These are phyloP conservation scores for Solanum habrochaites DNA, from an alignment of 257 asterid species.

Conservation along the genomic window DNA sequence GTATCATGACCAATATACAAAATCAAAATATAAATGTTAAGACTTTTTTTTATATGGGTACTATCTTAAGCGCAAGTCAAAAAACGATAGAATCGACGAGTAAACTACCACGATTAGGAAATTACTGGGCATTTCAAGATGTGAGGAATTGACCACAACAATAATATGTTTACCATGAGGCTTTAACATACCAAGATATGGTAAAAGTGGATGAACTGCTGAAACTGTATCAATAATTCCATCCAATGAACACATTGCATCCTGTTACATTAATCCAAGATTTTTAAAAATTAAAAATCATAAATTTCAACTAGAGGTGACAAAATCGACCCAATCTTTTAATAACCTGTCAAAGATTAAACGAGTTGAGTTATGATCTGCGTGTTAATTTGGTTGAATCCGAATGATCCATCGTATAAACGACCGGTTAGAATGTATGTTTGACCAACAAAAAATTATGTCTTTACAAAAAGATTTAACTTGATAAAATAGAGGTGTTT, in stretches of 20 bases:
- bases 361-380: background rate
- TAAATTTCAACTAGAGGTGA: background rate
- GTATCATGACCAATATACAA: background rate
- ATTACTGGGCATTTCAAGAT: conserved; percentile 26
- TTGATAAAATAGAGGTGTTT: background rate
- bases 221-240: conserved; percentile 36
- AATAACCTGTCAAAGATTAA: background rate
- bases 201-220: conserved; percentile 16
- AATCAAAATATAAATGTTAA: background rate
- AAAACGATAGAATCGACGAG: background rate
- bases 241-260: conserved; percentile 24
- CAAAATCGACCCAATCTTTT: background rate
- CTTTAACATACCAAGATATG: conserved; percentile 27
- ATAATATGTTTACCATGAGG: conserved; percentile 23
- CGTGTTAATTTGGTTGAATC: background rate
- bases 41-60: background rate
- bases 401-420: background rate
- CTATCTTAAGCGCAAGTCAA: background rate
- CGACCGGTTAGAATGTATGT: background rate
- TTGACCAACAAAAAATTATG: background rate
- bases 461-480: background rate
- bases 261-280: background rate
- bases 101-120: conserved; percentile 16
- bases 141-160: conserved; percentile 21
- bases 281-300: background rate